Evolutionary conservation across 176 grass and related monocot species (phyloP).

Genomic region (Ananas comosus): DNA sequence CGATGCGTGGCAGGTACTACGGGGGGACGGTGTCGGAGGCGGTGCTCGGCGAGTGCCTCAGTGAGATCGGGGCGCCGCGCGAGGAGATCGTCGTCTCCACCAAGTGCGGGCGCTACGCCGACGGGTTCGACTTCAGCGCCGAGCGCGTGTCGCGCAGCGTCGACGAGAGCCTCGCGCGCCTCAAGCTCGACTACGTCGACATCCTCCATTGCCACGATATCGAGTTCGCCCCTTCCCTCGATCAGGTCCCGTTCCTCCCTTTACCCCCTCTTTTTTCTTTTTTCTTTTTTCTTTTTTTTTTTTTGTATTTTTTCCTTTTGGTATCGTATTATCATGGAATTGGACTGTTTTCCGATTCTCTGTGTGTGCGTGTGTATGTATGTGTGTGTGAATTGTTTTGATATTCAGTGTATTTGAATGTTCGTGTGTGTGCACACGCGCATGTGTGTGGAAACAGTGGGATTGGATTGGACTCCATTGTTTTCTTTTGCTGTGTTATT

Average conservation of each 20-base stretch:
- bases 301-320: not conserved
- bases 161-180: slow-evolving; percentile 68
- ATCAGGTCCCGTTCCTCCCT: slow-evolving; percentile 31
- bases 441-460: too few species aligned
- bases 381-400: too few species aligned
- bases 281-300: not conserved
- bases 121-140: slow-evolving; percentile 88
- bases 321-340: not conserved
- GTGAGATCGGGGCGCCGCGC: slow-evolving; percentile 37
- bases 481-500: too few species aligned
- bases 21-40: slow-evolving; percentile 66
- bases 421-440: too few species aligned
- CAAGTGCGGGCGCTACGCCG: slow-evolving; percentile 76
- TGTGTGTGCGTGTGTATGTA: too few species aligned
- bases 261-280: not conserved
- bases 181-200: slow-evolving; percentile 75
- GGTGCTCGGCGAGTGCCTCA: slow-evolving; percentile 77
- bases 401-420: too few species aligned
- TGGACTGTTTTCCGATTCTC: too few species aligned
- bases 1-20: slow-evolving; percentile 48
- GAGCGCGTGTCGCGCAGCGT: slow-evolving; percentile 48
- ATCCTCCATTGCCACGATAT: slow-evolving; percentile 87
- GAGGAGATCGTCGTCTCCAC: slow-evolving; percentile 60
- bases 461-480: too few species aligned
- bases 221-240: slow-evolving; percentile 58